Evolutionary conservation across 1,284 basidiomycete genomes (phyloP), one percentile per base, ranked within the genome.

Genomic region (Trametes pubescens): DNA sequence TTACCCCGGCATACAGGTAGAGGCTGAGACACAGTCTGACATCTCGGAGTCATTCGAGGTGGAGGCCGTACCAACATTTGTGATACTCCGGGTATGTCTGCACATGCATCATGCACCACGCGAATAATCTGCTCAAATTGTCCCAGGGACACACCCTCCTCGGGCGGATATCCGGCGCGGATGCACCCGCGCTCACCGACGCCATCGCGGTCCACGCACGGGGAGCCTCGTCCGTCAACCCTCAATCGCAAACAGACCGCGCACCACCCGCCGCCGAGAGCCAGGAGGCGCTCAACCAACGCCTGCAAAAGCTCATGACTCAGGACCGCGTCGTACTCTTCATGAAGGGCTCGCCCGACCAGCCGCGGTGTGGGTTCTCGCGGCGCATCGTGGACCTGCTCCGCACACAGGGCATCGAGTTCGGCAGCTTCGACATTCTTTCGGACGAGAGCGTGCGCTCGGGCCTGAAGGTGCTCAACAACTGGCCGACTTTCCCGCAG

Each of bases 41-140:
- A 96, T 99, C 56, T 85, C 95, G 5, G 96, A 98, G 75, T 95
- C 93, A 7, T 99, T 99, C 72, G 91, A 96, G 34, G 87, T 99
- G 62, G 90, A 96, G 73, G 89, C 93, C 9, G 97, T 99, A 4
- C 97, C 98, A 0, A 84, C 90, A 1, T 92, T 96, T 72, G 79
- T 99, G 57, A 77, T 99, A 59, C 86, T 99, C 32, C 84, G 90
- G 68, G 95, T 95, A 59, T 29, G 70, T 66, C 24, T 47, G 10
- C 29, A 2, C 35, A 5, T 43, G 18, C 18, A 18, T 43, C 40
- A n/a, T 43, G 16, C 14, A 14, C 2, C 48, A 47, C 24, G 16
- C 22, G 22, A 14, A 9, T n/a, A 1, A 10, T 14, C 10, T 21
- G 18, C 44, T 35, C 11, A 26, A n/a, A 37, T 14, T 2, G 7